phyloP scores from a whole-genome alignment of 2,329 filamentous ascomycete species.

The Beauveria sp. region DNA sequence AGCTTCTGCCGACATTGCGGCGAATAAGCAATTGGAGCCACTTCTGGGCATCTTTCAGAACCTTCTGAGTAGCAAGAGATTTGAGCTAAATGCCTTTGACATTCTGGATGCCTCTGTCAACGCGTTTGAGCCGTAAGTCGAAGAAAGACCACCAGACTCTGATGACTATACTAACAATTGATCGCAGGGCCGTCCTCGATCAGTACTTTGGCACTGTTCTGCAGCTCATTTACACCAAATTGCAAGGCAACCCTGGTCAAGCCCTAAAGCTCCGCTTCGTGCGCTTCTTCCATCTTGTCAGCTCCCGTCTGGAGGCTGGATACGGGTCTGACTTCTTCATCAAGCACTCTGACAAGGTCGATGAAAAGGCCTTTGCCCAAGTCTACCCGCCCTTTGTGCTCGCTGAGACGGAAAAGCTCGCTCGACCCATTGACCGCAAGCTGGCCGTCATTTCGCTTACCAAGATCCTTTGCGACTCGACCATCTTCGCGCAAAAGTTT shows the following conservation, averaged over 20 bases:
- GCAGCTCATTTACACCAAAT: slow-evolving; percentile 70
- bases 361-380: slow-evolving; percentile 70
- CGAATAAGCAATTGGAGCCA: slow-evolving; percentile 74
- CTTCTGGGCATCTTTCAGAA: slow-evolving; percentile 96
- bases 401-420: slow-evolving; percentile 79
- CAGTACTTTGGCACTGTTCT: slow-evolving; percentile 75
- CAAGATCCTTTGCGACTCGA: slow-evolving; percentile 81
- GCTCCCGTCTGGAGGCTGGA: slow-evolving; percentile 68
- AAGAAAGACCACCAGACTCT: neutral
- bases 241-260: slow-evolving; percentile 63
- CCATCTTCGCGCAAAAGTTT: slow-evolving; percentile 74
- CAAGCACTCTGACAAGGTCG: slow-evolving; percentile 71
- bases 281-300: slow-evolving; percentile 89
- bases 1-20: slow-evolving; percentile 62
- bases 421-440: slow-evolving; percentile 84
- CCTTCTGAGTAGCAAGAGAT: slow-evolving; percentile 71
- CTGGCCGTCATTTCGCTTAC: slow-evolving; percentile 87
- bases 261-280: slow-evolving; percentile 81
- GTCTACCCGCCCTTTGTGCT: slow-evolving; percentile 85
- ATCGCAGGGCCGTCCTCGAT: slow-evolving; percentile 53
- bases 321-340: slow-evolving; percentile 91
- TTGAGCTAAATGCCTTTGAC: slow-evolving; percentile 83
- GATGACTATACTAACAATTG: slow-evolving; percentile 18
- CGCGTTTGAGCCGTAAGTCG: slow-evolving; percentile 61
- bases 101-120: slow-evolving; percentile 74